Base-by-base conservation (phyloP, 2,329 filamentous ascomycete species). In the Neopestalotiopsis clavispora region DNA sequence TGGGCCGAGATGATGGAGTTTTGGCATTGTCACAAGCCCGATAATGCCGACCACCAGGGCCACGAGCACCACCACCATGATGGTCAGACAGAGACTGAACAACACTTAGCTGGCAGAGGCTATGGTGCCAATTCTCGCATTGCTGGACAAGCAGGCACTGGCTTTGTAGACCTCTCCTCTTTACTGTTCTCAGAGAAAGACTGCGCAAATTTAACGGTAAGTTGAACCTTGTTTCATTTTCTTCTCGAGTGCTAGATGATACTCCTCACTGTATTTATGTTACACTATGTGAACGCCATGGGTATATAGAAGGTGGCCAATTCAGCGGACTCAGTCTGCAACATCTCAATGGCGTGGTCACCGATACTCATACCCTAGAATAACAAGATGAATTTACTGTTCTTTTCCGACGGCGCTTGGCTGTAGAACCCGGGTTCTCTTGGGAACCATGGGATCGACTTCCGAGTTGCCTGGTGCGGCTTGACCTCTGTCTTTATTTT, bases 1-100 rank as follows among this genome's bases (percentile, higher is more conserved):
- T 99, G 96, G 96, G 97, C 96, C 0, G 96, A 99, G 82, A 97
- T 99, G 95, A 99, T 99, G 96, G 97, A 99, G 79, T 97, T 99
- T 74, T 99, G 96, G 96, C 97, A 99, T 80, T 99, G 96, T 76
- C 96, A 99, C 80, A 98, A 98, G 80, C 96, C 97, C 52, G 86
- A 90, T 70, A 84, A 90, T 67, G 84, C 89, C 70, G 79, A 79
- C 20, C 80, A 84, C 57, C 23, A 28, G 23, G 23, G 23, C 23
- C 23, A 28, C 23, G 23, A 28, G 23, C 23, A 28, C 23, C 74
- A 84, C 32, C 42, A 38, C 34, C 74, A 84, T 30, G 23, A 56
- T 6, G 34, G 20, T 6, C 38, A 45, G 6, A 17, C 42, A 7
- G 64, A 45, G 17, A 77, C 84, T 38, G 75, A 86, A 28, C 81